These are phyloP conservation scores for Aspergillus sparsus DNA, from an alignment of 495 filamentous ascomycete species.

Conservation along the genomic window DNA sequence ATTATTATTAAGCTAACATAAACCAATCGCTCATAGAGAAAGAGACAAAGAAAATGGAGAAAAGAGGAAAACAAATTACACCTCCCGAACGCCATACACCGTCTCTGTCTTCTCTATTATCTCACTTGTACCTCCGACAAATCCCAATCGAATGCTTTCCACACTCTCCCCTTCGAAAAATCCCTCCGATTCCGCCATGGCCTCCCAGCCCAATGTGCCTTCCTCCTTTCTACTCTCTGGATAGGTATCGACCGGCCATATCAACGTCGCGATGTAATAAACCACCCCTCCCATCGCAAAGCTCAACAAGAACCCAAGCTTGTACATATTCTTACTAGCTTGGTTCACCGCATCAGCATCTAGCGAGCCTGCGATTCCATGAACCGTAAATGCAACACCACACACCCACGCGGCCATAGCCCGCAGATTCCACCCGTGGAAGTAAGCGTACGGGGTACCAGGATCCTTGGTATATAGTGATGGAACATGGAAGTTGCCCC, in stretches of 20 bases:
- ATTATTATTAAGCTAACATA: too few species aligned
- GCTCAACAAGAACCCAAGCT: conserved; percentile 6
- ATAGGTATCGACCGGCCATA: conserved; percentile 5
- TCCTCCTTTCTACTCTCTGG: background rate
- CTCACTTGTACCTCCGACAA: too few species aligned
- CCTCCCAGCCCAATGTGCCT: background rate
- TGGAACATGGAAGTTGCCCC: conserved; percentile 6
- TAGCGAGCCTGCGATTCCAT: conserved; percentile 6
- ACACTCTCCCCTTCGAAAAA: background rate
- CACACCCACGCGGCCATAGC: conserved; percentile 1
- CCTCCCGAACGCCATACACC: too few species aligned
- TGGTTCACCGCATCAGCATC: background rate
- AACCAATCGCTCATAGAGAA: too few species aligned
- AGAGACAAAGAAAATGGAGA: too few species aligned
- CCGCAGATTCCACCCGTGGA: conserved; percentile 4
- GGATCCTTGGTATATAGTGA: conserved; percentile 1
- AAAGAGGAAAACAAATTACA: too few species aligned
- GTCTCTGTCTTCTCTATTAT: too few species aligned
- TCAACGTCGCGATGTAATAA: background rate
- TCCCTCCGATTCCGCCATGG: conserved; percentile 5
- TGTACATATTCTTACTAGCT: conserved; percentile 1
- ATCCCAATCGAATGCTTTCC: too few species aligned
- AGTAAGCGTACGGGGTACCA: conserved; percentile 4
- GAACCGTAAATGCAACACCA: conserved; percentile 2
- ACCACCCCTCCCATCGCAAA: background rate